Conservation (phyloP, 2,329 filamentous ascomycete species). For the Penicillium hesseltinei region DNA sequence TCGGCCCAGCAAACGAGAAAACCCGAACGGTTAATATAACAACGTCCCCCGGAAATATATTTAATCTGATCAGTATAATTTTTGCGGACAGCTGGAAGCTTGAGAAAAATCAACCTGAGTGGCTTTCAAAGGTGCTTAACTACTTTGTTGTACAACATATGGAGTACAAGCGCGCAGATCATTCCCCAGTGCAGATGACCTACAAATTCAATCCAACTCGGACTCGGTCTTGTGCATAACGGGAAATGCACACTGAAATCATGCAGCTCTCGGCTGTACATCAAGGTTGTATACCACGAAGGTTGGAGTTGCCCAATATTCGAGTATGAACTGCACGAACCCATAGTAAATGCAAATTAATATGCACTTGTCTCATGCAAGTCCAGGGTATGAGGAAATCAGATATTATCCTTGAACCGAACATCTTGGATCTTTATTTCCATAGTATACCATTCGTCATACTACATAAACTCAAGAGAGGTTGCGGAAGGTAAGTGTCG, state of each 20-base stretch:
- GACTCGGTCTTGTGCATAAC: constrained; percentile 4
- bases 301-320: neutral
- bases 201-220: constrained; percentile 13
- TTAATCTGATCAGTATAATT: neutral
- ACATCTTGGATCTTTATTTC: constrained; percentile 15
- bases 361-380: neutral
- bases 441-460: constrained; percentile 11
- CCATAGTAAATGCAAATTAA: neutral
- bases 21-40: neutral
- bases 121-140: constrained; percentile 5
- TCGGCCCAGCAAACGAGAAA: neutral
- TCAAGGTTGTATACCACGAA: neutral
- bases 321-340: neutral
- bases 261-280: constrained; percentile 2
- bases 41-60: neutral
- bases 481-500: neutral
- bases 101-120: neutral
- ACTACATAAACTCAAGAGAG: neutral
- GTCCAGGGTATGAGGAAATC: neutral
- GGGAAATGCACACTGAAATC: constrained; percentile 8
- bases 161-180: constrained; percentile 15
- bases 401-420: neutral
- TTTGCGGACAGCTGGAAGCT: constrained; percentile 6
- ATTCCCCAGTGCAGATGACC: constrained; percentile 22
- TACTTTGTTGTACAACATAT: neutral